phyloP scores from a whole-genome alignment of 345 rosid genomes.

The Angophora floribunda region DNA sequence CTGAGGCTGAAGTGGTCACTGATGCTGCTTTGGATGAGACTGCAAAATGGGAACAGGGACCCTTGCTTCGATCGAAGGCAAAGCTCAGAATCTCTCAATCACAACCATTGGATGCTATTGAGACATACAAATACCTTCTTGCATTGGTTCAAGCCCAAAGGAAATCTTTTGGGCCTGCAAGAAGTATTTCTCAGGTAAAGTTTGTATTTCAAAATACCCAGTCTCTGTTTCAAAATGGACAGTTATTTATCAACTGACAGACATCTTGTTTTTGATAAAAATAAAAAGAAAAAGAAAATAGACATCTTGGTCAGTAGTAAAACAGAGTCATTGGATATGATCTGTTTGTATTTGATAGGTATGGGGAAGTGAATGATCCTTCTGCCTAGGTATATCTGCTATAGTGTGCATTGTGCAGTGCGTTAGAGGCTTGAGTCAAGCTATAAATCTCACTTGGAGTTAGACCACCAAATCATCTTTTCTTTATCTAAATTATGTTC shows the following conservation, averaged over 20 bases:
- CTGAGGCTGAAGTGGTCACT: conserved; percentile 82
- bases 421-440: neutral
- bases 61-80: conserved; percentile 72
- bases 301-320: neutral
- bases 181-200: conserved; percentile 50
- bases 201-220: neutral
- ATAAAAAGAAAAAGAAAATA: neutral
- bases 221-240: neutral
- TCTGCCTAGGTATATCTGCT: neutral
- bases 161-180: conserved; percentile 65
- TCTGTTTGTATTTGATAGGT: neutral
- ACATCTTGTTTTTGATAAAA: neutral
- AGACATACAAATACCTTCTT: conserved; percentile 78
- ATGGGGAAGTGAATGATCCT: neutral
- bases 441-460: neutral
- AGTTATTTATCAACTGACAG: neutral
- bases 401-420: neutral
- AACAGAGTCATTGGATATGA: neutral
- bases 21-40: conserved; percentile 95
- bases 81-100: conserved; percentile 69
- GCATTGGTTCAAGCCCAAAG: conserved; percentile 90
- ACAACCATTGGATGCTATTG: conserved; percentile 62
- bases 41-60: conserved; percentile 88
- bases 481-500: neutral
- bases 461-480: neutral